phyloP scores from a whole-genome alignment of 2,329 filamentous ascomycete genomes.

The Trichoderma gracile region DNA sequence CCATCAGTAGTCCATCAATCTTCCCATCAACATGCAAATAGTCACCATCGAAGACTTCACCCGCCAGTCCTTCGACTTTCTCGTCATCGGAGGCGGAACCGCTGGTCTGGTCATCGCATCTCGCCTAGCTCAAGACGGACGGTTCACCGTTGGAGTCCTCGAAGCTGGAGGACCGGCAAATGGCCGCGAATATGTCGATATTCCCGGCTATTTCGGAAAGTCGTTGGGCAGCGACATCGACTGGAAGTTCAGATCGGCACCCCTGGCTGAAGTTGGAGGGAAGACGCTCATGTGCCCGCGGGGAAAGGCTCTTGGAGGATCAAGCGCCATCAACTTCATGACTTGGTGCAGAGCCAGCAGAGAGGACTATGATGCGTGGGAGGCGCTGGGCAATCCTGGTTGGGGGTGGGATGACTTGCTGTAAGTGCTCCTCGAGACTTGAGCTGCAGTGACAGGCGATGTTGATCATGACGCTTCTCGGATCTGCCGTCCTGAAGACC shows the following conservation, averaged over 20 bases:
- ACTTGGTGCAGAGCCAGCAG: constrained; percentile 50
- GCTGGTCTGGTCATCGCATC: constrained; percentile 54
- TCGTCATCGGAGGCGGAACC: constrained; percentile 57
- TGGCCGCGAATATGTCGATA: constrained; percentile 40
- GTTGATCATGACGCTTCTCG: neutral
- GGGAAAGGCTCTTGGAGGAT: constrained; percentile 61
- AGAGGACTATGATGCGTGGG: constrained; percentile 59
- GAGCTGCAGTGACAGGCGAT: neutral
- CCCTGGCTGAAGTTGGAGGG: constrained; percentile 42
- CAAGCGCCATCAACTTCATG: constrained; percentile 61
- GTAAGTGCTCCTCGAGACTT: constrained; percentile 31
- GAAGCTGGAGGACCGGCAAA: constrained; percentile 38
- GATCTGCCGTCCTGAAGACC: constrained; percentile 38
- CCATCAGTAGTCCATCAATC: neutral
- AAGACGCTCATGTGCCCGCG: constrained; percentile 45
- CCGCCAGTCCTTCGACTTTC: constrained; percentile 35
- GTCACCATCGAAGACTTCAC: constrained; percentile 31
- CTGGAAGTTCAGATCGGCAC: constrained; percentile 45
- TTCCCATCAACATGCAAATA: constrained; percentile 9
- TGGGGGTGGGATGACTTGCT: constrained; percentile 55
- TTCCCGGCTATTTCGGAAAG: constrained; percentile 42
- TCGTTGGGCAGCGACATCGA: constrained; percentile 42
- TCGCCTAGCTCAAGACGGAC: constrained; percentile 45
- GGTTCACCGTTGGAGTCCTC: constrained; percentile 37
- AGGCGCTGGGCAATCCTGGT: constrained; percentile 56